phyloP scores from a whole-genome alignment of 2,329 filamentous ascomycete species.

The Epichloe coenophiala region DNA sequence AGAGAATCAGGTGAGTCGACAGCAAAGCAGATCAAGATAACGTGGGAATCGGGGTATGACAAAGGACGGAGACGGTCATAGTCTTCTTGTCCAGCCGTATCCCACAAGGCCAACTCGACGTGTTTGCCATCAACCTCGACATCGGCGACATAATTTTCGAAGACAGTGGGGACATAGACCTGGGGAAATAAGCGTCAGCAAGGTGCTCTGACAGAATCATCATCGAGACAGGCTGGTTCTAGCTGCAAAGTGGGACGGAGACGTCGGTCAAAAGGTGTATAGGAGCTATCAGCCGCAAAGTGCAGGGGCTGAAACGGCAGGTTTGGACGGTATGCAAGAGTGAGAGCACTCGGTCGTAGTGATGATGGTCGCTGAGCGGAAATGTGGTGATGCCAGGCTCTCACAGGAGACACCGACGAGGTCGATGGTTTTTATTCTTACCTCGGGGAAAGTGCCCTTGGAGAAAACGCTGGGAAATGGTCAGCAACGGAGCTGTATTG shows the following conservation, averaged over 20 bases:
- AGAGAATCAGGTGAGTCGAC: conserved; percentile 97
- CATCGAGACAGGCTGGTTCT: not conserved
- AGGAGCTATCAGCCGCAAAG: not conserved
- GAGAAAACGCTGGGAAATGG: conserved; percentile 74
- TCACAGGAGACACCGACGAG: not conserved
- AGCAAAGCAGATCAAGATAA: conserved; percentile 98
- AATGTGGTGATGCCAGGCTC: conserved; percentile 4
- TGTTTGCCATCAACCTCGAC: conserved; percentile 99
- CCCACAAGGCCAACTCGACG: conserved; percentile 97
- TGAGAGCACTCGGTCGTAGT: not conserved
- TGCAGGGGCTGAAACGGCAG: not conserved
- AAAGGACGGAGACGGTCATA: conserved; percentile 98
- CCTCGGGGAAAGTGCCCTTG: conserved; percentile 99
- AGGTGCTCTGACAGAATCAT: not conserved
- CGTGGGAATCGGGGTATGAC: conserved; percentile 98
- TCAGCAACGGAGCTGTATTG: conserved; percentile 29
- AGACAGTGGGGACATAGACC: conserved; percentile 99
- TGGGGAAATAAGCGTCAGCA: conserved; percentile 28
- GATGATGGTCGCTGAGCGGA: conserved; percentile 1
- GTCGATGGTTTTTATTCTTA: conserved; percentile 38
- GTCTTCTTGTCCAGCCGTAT: conserved; percentile 99
- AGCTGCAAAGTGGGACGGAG: not conserved
- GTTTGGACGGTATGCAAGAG: not conserved
- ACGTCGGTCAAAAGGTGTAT: not conserved
- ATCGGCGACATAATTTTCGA: conserved; percentile 99